Evolutionary conservation across 202 grass and related monocot species (phyloP).

Genomic region (Dendrocalamus latiflorus): DNA sequence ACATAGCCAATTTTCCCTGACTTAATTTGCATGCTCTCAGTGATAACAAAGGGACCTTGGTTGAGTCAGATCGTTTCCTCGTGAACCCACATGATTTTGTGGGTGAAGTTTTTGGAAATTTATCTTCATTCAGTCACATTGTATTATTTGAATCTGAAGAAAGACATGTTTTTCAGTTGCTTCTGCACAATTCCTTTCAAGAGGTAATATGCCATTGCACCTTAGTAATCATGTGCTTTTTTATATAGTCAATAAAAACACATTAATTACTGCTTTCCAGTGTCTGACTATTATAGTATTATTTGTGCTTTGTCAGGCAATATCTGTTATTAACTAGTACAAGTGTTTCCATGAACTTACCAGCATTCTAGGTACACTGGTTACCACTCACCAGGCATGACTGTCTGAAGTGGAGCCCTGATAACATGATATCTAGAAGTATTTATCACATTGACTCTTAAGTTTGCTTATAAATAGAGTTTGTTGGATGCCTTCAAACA

Average conservation of each 20-base stretch:
- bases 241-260: neutral
- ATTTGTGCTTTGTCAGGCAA: neutral
- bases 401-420: neutral
- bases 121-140: conserved; percentile 72
- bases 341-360: neutral
- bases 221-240: neutral
- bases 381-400: neutral
- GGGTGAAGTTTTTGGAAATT: conserved; percentile 40
- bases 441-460: neutral
- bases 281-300: neutral
- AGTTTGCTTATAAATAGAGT: neutral
- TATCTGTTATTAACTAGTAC: neutral
- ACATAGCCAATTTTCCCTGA: neutral
- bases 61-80: conserved; percentile 85
- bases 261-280: neutral
- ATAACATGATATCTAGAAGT: neutral
- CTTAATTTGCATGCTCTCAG: conserved; percentile 39
- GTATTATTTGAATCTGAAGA: conserved; percentile 88
- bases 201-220: conserved; percentile 44
- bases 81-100: conserved; percentile 67
- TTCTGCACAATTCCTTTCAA: conserved; percentile 52
- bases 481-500: conserved; percentile 5
- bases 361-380: neutral
- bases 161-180: conserved; percentile 41
- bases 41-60: conserved; percentile 45